Evolutionary conservation across 1,284 basidiomycete genomes (phyloP), one percentile per base, ranked within the genome.

Genomic region (Lentinula novae-zelandiae): DNA sequence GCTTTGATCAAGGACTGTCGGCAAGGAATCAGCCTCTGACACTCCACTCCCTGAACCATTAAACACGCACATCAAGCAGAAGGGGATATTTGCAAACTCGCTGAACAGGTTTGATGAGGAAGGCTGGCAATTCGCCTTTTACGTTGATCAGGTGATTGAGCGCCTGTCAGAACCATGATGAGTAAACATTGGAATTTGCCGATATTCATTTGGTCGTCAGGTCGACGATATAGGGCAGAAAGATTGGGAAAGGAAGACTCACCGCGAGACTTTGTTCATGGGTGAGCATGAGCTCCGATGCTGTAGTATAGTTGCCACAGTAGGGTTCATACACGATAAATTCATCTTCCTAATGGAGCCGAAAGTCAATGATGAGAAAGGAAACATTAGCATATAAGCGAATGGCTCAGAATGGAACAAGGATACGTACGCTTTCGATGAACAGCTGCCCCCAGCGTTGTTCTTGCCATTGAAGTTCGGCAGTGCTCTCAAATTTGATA

Each of bases 311-410:
- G 76, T 99, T 98, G 51, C 95, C 95, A 74, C 96, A 99, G 74
- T 98, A 99, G 4, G 96, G 95, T 71, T 97, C 95, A 75, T 99
- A 99, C 42, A 94, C 92, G 53, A 87, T 83, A 71, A 98, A 97
- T 67, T 95, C 92, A 62, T 93, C 85, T 82, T 99, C 96, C 92
- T 95, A 80, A 81, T 81, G 75, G 81, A 77, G 72, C 72, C 67
- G 68, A 71, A 70, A 68, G 36, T 3, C 63, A 64, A 54, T 60
- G 20, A 50, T 22, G 20, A 33, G 31, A 50, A 50, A 68, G 65
- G 70, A 65, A 65, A 69, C 27, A 68, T 69, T 64, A 60, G 72
- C 69, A 73, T 69, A 73, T 75, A 76, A 74, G 73, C 69, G 69
- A 66, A 71, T 62, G 57, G 65, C 76, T 66, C 59, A 60, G 78